Base-by-base conservation (phyloP, 2,329 filamentous ascomycete species). In the Calonectria pauciramosa region DNA sequence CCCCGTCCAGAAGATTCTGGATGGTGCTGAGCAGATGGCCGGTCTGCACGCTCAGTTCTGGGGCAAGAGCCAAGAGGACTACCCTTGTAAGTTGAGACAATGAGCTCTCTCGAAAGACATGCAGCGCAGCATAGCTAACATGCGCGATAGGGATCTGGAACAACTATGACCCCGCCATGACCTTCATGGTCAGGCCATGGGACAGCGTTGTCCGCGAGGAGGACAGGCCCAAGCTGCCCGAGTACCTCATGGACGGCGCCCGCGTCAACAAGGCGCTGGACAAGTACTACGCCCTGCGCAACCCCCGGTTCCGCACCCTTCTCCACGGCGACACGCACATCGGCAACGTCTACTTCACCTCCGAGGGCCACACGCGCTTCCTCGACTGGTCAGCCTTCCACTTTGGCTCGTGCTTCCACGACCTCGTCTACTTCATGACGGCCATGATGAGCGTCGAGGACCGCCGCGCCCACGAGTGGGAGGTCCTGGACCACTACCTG, bases 301-400 rank as follows among this genome's bases (percentile, higher is more conserved):
- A 86, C 75, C 84, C 84, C 0, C 77, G 81, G 8, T 86, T 87
- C 72, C 82, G 83, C 18, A 86, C 83, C n/a, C 77, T 87, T 3
- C 74, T 87, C 16, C 86, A 88, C 68, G 86, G 86, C 14, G 87
- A 88, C 67, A 82, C 86, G 14, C 87, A 88, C 72, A 81, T 86
- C 16, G 86, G 86, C 36, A 88, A 88, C 75, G 82, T 85, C n/a
- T 88, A 86, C 78, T 84, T 88, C 59, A 83, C 84, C 1, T 74
- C 81, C 3, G 80, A 83, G 2, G 82, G 82, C 0, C 63, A 78
- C 26, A 84, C 82, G 2, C 82, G 85, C 1, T 88, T 88, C 76
- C 72, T 88, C 1, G 86, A 88, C 80, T 88, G 85, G 86, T 84
- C 84, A 30, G 83, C 82, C 1, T 83, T 84, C 41, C 85, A 87